Percentiles rank a stretch among this genome's conserved stretches.
These are phyloP conservation scores for Xerocomus amazonicus DNA, from an alignment of 1,284 basidiomycete genomes.

Conservation along the genomic window DNA sequence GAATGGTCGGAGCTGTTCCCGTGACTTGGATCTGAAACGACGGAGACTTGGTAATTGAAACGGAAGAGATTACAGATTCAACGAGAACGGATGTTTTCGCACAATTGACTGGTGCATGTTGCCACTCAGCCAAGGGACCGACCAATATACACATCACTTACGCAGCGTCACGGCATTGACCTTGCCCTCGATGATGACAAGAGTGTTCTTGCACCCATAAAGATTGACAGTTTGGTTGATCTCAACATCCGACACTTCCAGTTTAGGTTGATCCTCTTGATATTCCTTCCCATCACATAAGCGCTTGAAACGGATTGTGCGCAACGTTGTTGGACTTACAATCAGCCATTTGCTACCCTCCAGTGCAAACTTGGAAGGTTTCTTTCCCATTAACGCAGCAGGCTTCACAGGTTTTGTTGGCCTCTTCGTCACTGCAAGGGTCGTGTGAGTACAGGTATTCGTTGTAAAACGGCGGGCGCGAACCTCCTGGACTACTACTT, in stretches of 20 bases:
- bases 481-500: slow-evolving; percentile 36
- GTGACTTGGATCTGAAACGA: slow-evolving; percentile 94
- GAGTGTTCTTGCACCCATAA: slow-evolving; percentile 89
- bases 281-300: slow-evolving; percentile 65
- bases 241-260: slow-evolving; percentile 79
- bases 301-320: background rate
- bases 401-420: slow-evolving; percentile 82
- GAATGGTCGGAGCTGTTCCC: slow-evolving; percentile 86
- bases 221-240: slow-evolving; percentile 87
- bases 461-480: slow-evolving; percentile 15
- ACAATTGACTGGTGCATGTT: slow-evolving; percentile 68
- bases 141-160: slow-evolving; percentile 38
- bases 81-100: slow-evolving; percentile 86
- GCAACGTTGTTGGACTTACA: slow-evolving; percentile 47
- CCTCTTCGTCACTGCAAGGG: slow-evolving; percentile 46
- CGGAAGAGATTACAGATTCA: slow-evolving; percentile 87
- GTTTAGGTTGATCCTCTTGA: slow-evolving; percentile 77
- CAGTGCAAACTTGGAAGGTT: slow-evolving; percentile 86
- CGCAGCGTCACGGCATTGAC: slow-evolving; percentile 91
- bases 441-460: background rate
- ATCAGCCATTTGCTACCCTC: slow-evolving; percentile 96
- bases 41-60: slow-evolving; percentile 87
- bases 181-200: slow-evolving; percentile 88
- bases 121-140: slow-evolving; percentile 5
- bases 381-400: slow-evolving; percentile 76